Evolutionary conservation across 495 filamentous ascomycete species (phyloP).

Genomic region (Amorphotheca resinae): DNA sequence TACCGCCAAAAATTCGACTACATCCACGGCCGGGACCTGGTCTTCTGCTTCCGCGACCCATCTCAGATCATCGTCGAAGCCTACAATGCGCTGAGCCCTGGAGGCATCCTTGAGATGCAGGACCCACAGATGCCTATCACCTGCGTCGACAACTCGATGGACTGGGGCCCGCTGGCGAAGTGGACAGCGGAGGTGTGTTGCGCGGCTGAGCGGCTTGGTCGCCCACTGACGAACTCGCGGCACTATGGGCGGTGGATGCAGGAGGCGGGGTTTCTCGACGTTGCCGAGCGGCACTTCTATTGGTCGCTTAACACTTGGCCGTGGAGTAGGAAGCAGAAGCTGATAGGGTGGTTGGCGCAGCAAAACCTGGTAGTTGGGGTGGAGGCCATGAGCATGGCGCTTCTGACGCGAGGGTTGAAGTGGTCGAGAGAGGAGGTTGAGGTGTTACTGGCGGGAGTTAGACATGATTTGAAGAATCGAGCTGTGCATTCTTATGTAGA

Average conservation of each 20-base stretch:
- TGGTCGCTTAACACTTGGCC: constrained; percentile 40
- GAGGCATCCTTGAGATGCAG: constrained; percentile 37
- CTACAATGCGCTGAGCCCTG: constrained; percentile 24
- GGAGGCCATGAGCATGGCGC: constrained; percentile 29
- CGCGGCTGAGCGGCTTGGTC: constrained; percentile 10
- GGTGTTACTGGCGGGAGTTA: constrained; percentile 36
- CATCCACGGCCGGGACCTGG: constrained; percentile 33
- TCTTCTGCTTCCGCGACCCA: constrained; percentile 29
- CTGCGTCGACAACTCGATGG: constrained; percentile 18
- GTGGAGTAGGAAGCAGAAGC: constrained; percentile 30
- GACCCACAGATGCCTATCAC: constrained; percentile 25
- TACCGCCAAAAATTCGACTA: constrained; percentile 33
- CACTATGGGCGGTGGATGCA: constrained; percentile 23
- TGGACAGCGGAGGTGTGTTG: constrained; percentile 20
- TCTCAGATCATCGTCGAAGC: constrained; percentile 1
- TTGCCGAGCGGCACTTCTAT: constrained; percentile 37
- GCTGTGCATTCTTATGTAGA: constrained; percentile 4
- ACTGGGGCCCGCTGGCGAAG: constrained; percentile 19
- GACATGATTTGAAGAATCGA: constrained; percentile 31
- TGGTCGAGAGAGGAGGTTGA: constrained; percentile 38
- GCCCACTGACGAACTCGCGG: constrained; percentile 5
- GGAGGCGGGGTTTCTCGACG: constrained; percentile 45
- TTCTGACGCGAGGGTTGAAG: constrained; percentile 28
- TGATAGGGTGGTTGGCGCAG: constrained; percentile 32
- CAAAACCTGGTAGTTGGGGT: constrained; percentile 32